These are phyloP conservation scores for Psilocybe cubensis DNA, from an alignment of 768 basidiomycete genomes.

Conservation along the genomic window DNA sequence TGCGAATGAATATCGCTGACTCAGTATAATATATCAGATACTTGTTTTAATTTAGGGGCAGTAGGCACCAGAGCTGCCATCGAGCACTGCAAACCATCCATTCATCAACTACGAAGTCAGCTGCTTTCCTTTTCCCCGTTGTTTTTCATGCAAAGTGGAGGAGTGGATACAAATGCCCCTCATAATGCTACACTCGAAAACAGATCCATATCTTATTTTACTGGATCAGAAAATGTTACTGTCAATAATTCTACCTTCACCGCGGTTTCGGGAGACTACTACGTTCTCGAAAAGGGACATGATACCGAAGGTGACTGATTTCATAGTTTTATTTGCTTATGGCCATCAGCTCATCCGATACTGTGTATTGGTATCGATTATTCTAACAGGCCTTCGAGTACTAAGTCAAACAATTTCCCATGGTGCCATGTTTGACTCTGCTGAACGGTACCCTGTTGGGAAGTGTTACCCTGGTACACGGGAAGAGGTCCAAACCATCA, in stretches of 20 bases:
- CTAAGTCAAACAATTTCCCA: neutral
- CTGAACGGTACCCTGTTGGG: neutral
- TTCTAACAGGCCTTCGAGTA: neutral
- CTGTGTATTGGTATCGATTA: neutral
- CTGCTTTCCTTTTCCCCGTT: too few species aligned
- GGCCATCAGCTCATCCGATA: neutral
- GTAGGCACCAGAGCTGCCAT: too few species aligned
- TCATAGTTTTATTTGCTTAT: too few species aligned
- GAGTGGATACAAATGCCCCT: too few species aligned
- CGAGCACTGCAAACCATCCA: too few species aligned
- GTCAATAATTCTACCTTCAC: neutral
- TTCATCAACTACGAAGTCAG: too few species aligned
- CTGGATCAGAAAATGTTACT: neutral
- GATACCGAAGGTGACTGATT: neutral
- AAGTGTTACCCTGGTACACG: conserved; percentile 11
- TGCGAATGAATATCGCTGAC: too few species aligned
- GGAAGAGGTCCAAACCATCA: neutral
- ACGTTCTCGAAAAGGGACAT: neutral
- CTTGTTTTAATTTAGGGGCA: too few species aligned
- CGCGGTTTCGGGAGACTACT: neutral
- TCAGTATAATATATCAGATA: too few species aligned
- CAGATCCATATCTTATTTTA: neutral
- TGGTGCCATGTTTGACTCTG: conserved; percentile 12
- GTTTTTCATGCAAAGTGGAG: too few species aligned
- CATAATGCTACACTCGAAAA: neutral